Conservation (phyloP, 257 asterid genomes). For the Cordia subcordata region DNA sequence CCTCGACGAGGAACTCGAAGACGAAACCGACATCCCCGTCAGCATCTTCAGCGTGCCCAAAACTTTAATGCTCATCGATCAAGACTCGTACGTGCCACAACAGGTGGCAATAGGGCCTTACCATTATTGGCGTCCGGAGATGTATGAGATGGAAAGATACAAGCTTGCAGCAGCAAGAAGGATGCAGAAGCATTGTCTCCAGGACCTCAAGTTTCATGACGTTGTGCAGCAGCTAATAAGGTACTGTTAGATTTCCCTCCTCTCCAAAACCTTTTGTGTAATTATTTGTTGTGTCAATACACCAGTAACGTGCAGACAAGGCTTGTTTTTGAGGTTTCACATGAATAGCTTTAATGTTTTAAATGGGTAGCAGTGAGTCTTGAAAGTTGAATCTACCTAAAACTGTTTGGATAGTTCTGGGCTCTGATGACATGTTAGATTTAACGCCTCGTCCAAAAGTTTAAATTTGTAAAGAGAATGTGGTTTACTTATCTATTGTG, state of each 20-base stretch:
- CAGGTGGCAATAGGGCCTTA: constrained; percentile 68
- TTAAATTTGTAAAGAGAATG: too few species aligned
- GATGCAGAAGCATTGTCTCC: constrained; percentile 26
- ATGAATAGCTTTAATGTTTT: too few species aligned
- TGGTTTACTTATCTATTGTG: too few species aligned
- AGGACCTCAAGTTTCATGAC: constrained; percentile 31
- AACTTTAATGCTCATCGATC: constrained; percentile 30
- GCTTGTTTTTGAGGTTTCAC: too few species aligned
- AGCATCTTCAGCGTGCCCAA: constrained; percentile 65
- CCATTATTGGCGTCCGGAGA: constrained; percentile 55
- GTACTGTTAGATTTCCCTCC: not conserved
- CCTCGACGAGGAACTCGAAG: constrained; percentile 41
- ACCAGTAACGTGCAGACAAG: too few species aligned
- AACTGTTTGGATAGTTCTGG: too few species aligned
- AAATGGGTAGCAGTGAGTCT: too few species aligned
- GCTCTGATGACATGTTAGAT: too few species aligned
- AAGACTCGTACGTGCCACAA: constrained; percentile 58
- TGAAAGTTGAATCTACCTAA: too few species aligned
- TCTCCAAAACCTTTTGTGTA: too few species aligned
- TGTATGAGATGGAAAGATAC: constrained; percentile 55
- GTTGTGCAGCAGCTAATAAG: constrained; percentile 38
- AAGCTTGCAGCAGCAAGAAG: constrained; percentile 54
- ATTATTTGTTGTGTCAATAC: too few species aligned
- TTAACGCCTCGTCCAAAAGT: too few species aligned
- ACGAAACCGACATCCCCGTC: constrained; percentile 30